These are phyloP conservation scores for Trichomonascaceae sp. DNA, from an alignment of 1,139 yeast species.

Conservation along the genomic window DNA sequence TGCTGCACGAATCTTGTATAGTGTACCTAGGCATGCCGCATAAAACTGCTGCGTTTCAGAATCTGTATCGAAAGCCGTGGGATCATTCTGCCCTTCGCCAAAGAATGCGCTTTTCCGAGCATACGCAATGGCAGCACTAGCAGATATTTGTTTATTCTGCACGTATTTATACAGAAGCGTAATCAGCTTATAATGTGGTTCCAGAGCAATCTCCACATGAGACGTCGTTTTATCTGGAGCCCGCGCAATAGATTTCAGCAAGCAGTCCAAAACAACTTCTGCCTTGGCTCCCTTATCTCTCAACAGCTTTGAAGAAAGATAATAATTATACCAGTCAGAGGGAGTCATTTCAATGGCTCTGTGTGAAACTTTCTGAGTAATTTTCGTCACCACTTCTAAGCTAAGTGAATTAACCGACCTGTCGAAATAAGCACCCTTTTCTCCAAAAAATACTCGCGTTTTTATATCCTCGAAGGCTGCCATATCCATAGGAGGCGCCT, in stretches of 20 bases:
- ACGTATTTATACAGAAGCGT: constrained; percentile 56
- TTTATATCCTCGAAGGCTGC: constrained; percentile 27
- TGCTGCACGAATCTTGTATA: constrained; percentile 40
- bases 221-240: constrained; percentile 37
- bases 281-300: constrained; percentile 37
- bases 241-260: constrained; percentile 25
- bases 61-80: not conserved
- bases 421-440: constrained; percentile 15
- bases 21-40: constrained; percentile 32
- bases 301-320: constrained; percentile 55
- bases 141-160: constrained; percentile 32
- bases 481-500: constrained; percentile 54
- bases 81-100: constrained; percentile 14
- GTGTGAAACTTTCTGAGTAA: constrained; percentile 17
- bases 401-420: constrained; percentile 3
- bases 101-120: constrained; percentile 30
- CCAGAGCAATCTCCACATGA: constrained; percentile 50
- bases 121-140: constrained; percentile 36
- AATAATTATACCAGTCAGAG: constrained; percentile 58
- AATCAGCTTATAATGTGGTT: constrained; percentile 66
- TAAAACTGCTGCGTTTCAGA: constrained; percentile 21
- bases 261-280: constrained; percentile 21
- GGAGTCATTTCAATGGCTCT: constrained; percentile 33
- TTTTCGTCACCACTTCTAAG: constrained; percentile 8
- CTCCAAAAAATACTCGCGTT: constrained; percentile 25